Evolutionary conservation across 441 rosid genomes (phyloP), one percentile per base, ranked within the genome.

Genomic region (Capsella rubella): DNA sequence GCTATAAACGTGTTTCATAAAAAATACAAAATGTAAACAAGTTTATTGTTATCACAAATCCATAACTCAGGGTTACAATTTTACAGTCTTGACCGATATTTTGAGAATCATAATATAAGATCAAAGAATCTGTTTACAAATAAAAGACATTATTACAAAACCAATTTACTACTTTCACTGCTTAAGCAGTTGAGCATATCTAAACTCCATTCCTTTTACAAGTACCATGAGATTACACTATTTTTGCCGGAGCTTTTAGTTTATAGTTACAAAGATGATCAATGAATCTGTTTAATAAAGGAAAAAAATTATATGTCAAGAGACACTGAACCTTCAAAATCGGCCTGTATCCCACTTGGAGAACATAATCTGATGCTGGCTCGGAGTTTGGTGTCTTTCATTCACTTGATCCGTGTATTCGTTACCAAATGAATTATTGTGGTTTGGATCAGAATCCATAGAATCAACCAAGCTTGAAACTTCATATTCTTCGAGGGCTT

Each of bases 291-390:
- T 59, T 35, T 28, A 58, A 59, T 35, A 49, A 18, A 71, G 18
- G 21, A 11, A 35, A 46, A 58, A 50, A 16, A 6, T 0, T 27
- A 25, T 59, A 52, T 56, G 62, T 12, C 29, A 56, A 62, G 37
- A 46, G 39, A 29, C 71, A 57, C 53, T 75, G 56, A 57, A 66
- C 52, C 67, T 49, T 67, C 67, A 54, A 79, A 75, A 59, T 86
- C 80, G 82, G 58, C 76, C 80, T 28, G 74, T 82, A 37, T 82
- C 87, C 83, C 80, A 69, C 64, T 35, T 35, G 11, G 46, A 12
- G 46, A 42, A 42, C 46, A 42, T 42, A 13, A 42, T 42, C 2
- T 42, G 46, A 42, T 42, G 46, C 14, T 42, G 46, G 46, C 46
- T 42, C 15, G 46, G 46, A 42, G 15, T n/a, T 84, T 76, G 58